Conservation (phyloP, 345 rosid genomes). For the Eucalyptus tenuipes region DNA sequence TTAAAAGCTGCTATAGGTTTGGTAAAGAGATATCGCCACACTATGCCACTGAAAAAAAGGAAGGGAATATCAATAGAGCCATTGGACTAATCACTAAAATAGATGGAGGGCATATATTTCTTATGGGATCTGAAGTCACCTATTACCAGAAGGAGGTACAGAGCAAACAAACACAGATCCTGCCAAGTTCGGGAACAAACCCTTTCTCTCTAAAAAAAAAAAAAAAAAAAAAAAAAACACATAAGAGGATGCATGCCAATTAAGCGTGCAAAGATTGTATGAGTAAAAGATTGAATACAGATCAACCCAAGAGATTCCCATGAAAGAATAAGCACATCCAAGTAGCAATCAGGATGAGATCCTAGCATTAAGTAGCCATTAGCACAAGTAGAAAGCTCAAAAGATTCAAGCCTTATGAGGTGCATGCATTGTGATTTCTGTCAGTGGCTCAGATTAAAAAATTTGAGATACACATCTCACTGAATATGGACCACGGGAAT, state of each 20-base stretch:
- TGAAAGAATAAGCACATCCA: not conserved
- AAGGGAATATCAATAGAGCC: not conserved
- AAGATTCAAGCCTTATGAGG: not conserved
- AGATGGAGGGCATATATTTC: not conserved
- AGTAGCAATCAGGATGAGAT: not conserved
- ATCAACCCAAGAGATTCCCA: not conserved
- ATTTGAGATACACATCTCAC: not conserved
- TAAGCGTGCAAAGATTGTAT: not conserved
- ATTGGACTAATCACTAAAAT: not conserved
- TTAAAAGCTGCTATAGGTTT: constrained; percentile 83
- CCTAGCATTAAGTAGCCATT: not conserved
- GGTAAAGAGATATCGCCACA: constrained; percentile 83
- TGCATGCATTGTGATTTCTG: not conserved
- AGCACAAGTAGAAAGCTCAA: not conserved
- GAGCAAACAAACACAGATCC: constrained; percentile 77
- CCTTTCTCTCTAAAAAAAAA: constrained; percentile 10
- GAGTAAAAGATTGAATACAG: not conserved
- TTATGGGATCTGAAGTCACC: constrained; percentile 29
- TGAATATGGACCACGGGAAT: not conserved
- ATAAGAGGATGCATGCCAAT: not conserved
- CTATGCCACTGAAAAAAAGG: constrained; percentile 54
- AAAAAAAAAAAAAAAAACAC: not conserved
- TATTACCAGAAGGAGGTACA: constrained; percentile 91
- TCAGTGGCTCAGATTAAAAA: not conserved
- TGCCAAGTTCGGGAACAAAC: constrained; percentile 43